Conservation (phyloP, 768 basidiomycete genomes). For the Leccinum uliginosum region DNA sequence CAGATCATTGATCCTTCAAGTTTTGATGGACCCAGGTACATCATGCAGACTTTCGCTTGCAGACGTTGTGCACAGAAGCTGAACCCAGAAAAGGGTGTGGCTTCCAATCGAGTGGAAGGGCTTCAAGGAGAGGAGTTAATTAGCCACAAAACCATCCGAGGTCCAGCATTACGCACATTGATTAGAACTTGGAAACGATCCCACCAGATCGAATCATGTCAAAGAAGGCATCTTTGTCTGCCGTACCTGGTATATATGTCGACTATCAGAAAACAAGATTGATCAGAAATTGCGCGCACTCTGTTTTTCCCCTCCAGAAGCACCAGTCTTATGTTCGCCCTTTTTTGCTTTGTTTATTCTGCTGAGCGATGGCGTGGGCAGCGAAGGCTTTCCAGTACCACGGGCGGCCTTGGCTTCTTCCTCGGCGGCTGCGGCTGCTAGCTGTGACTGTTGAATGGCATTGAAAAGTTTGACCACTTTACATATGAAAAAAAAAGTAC, state of each 20-base stretch:
- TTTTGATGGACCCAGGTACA: not conserved
- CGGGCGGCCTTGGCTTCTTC: conserved; percentile 58
- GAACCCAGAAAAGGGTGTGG: not conserved
- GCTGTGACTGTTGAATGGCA: conserved; percentile 78
- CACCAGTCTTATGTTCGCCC: conserved; percentile 50
- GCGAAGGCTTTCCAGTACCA: conserved; percentile 69
- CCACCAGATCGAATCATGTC: conserved; percentile 81
- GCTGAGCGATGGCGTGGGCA: conserved; percentile 60
- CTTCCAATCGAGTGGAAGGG: not conserved
- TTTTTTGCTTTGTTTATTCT: conserved; percentile 46
- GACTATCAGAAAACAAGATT: conserved; percentile 1
- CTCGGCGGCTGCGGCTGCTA: conserved; percentile 44
- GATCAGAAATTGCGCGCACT: conserved; percentile 35
- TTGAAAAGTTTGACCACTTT: conserved; percentile 85
- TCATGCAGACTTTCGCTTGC: not conserved
- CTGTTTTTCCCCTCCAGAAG: conserved; percentile 53
- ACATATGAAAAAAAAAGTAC: not conserved
- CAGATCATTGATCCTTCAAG: not conserved
- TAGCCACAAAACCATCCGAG: not conserved
- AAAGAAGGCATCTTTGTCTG: conserved; percentile 74
- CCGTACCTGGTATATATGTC: conserved; percentile 36
- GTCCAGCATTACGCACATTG: not conserved
- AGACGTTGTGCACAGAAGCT: not conserved
- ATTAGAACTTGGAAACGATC: conserved; percentile 64
- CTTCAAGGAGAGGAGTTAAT: not conserved